Base-by-base conservation (phyloP, 352 stramenopile species). In the Globisporangium barbulae region DNA sequence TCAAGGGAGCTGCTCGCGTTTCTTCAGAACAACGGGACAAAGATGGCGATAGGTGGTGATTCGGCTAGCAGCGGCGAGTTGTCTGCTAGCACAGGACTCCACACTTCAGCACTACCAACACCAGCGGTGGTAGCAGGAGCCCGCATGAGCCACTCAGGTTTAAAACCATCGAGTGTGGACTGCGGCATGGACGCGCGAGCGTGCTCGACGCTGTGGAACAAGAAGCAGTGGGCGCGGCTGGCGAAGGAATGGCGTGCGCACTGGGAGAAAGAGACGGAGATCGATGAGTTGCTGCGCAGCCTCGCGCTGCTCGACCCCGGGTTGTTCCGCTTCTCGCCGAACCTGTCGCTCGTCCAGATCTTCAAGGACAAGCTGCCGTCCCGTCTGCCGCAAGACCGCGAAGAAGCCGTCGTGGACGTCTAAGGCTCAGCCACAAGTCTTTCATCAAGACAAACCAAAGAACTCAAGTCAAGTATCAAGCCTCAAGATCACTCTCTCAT, bases 361-460 rank as follows among this genome's bases (percentile, higher is more conserved):
- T 92, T 92, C 58, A 91, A 90, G 25, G 81, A 90, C 41, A 90
- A 89, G 57, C 65, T 92, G 39, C 76, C 75, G 19, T 92, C 83
- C 22, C 72, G 83, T 45, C 69, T 90, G 5, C 78, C 76, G 39
- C 81, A 90, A 47, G 81, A 82, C 49, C 71, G 76, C 19, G 81
- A 90, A 74, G 76, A 89, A 75, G 80, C 81, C 12, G 79, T 89
- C 5, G 83, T 90, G 12, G 79, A 92, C 31, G 83, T 92, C 42
- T 92, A 78, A 53, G 48, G n/a, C 21, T 19, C 31, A 35, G 48
- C 12, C 10, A 37, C 7, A 21, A 47, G 50, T 41, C 17, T 21
- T 1, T 52, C 12, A 13, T 22, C 4, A 33, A 41, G 13, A 19
- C 15, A 55, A 41, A 9, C 13, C 22, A n/a, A 37, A 30, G 48